Base-by-base conservation (phyloP, 2,329 filamentous ascomycete genomes). In the Plectosphaerella sp. region DNA sequence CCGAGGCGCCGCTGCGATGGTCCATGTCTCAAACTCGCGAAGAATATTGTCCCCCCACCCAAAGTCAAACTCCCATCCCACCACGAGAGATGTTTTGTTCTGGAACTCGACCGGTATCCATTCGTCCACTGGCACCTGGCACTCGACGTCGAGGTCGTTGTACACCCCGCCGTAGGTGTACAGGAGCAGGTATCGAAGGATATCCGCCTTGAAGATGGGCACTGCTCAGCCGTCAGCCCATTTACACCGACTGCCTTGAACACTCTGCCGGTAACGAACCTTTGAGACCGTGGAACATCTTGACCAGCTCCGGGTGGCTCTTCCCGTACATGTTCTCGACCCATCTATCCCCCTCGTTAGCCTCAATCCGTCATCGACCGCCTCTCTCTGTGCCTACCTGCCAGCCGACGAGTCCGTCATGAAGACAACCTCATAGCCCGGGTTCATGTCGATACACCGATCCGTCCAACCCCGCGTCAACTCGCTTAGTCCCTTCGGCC, bases 111-210 rank as follows among this genome's bases (percentile, higher is more conserved):
- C 22, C 1, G 67, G 69, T 10, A 71, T 60, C 52, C 71, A 72
- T 1, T 67, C 61, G 42, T 64, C 60, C 7, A 72, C 64, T 1
- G 67, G 68, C 3, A 57, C 59, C 3, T 70, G 51, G 4, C 69
- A 68, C 10, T 71, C 63, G 4, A 72, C 68, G 24, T 72, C 68
- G 46, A 71, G 67, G 59, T 85, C 82, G 48, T 74, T 76, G 59
- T 89, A 91, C 57, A 93, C 85, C 25, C 89, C 89, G 48, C 89
- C 89, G 57, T 89, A 79, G 16, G 88, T 88, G 50, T 91, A 82
- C 54, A 93, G 76, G 54, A 88, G 82, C 57, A 88, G 75, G 66
- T 88, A 88, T 57, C 84, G 78, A 65, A 88, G 83, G 59, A 88
- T 80, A 66, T 86, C 82, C 51, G 82, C 82, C 62, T 85, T 85